phyloP scores from a whole-genome alignment of 2,329 filamentous ascomycete genomes.

The Trichophyton schoenleinii region DNA sequence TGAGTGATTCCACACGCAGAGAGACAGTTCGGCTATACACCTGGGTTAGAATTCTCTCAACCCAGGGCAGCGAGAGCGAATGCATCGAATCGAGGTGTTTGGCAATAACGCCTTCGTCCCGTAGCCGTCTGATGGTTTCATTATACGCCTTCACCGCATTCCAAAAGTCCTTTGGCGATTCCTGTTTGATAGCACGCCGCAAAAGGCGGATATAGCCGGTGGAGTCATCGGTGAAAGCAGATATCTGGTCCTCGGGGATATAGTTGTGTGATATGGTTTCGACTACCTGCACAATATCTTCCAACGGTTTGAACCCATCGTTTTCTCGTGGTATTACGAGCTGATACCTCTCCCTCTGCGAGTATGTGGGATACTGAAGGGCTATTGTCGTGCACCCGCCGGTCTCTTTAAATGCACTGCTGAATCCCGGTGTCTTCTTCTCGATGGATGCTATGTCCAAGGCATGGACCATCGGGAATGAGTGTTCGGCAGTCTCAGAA shows the following conservation, averaged over 20 bases:
- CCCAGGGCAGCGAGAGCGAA: slow-evolving; percentile 56
- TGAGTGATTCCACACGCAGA: slow-evolving; percentile 69
- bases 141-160: slow-evolving; percentile 68
- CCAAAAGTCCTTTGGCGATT: slow-evolving; percentile 59
- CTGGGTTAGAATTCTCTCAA: slow-evolving; percentile 72
- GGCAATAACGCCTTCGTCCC: slow-evolving; percentile 58
- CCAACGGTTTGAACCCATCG: slow-evolving; percentile 54
- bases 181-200: slow-evolving; percentile 58
- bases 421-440: slow-evolving; percentile 37
- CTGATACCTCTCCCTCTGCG: slow-evolving; percentile 60
- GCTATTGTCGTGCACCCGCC: slow-evolving; percentile 42
- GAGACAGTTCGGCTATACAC: slow-evolving; percentile 89
- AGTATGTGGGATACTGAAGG: slow-evolving; percentile 72
- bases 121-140: slow-evolving; percentile 49
- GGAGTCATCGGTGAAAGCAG: slow-evolving; percentile 57
- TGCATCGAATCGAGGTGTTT: slow-evolving; percentile 58
- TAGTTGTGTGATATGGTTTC: slow-evolving; percentile 62
- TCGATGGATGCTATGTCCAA: slow-evolving; percentile 33
- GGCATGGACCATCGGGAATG: slow-evolving; percentile 38
- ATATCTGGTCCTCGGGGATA: slow-evolving; percentile 56
- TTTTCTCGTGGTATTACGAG: slow-evolving; percentile 67
- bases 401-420: slow-evolving; percentile 36
- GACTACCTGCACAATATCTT: slow-evolving; percentile 59
- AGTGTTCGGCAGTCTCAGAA: slow-evolving; percentile 26
- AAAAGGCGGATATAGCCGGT: slow-evolving; percentile 65